phyloP scores from a whole-genome alignment of 192 early-diverging fungal genomes.

The Fimicolochytrium jonesii region DNA sequence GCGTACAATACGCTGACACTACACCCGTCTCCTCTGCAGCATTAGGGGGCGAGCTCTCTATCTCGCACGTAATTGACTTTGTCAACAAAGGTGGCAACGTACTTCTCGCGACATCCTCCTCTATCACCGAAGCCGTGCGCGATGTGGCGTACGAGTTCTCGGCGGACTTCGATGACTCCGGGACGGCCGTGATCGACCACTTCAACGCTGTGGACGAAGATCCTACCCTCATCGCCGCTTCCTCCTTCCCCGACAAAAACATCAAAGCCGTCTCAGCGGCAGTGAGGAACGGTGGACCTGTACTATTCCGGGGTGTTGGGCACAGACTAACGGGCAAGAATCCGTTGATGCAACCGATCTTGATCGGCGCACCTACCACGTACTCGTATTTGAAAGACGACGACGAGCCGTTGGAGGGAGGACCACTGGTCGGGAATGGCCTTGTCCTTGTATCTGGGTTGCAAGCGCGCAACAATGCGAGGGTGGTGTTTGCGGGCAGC shows the following conservation, averaged over 20 bases:
- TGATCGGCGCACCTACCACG: constrained; percentile 50
- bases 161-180: constrained; percentile 73
- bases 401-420: constrained; percentile 33
- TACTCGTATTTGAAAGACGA: constrained; percentile 58
- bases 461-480: constrained; percentile 85
- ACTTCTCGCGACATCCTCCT: constrained; percentile 63
- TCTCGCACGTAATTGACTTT: constrained; percentile 71
- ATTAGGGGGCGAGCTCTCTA: constrained; percentile 43
- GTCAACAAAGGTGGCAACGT: constrained; percentile 90
- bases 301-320: constrained; percentile 76
- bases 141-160: constrained; percentile 89
- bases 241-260: constrained; percentile 38
- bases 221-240: constrained; percentile 54
- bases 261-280: constrained; percentile 29
- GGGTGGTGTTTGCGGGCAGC: constrained; percentile 80
- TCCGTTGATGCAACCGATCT: constrained; percentile 62
- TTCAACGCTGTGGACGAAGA: constrained; percentile 51
- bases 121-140: constrained; percentile 63
- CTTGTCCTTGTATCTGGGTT: constrained; percentile 75
- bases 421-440: constrained; percentile 50
- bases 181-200: constrained; percentile 70
- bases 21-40: constrained; percentile 21
- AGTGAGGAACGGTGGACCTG: constrained; percentile 35
- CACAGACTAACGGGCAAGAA: constrained; percentile 60
- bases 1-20: too few relatives aligned